A percentile compares a stretch with the other conserved stretches of the same genome.
Evolutionary conservation across 352 stramenopile species (phyloP).

Genomic region (Pythium aquatile): DNA sequence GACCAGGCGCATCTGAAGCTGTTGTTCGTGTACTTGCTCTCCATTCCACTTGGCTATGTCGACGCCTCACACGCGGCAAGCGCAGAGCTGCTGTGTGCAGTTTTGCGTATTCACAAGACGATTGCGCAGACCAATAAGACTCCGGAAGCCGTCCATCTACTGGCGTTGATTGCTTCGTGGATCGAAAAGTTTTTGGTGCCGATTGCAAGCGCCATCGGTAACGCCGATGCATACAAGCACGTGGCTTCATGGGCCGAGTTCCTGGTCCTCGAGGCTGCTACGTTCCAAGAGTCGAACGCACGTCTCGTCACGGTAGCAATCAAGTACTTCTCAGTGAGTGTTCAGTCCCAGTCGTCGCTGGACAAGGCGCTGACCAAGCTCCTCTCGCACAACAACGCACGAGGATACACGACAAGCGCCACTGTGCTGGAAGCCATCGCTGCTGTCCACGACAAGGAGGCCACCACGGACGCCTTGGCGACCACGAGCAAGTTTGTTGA

Average conservation of each 20-base stretch:
- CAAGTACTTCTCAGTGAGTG: conserved; percentile 1
- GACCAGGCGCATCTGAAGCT: conserved; percentile 1
- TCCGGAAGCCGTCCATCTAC: background rate
- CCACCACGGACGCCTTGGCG: background rate
- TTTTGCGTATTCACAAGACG: conserved; percentile 14
- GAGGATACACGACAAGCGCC: conserved; percentile 18
- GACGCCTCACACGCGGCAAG: conserved; percentile 3
- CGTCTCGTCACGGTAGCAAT: conserved; percentile 13
- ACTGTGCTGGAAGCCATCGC: conserved; percentile 20
- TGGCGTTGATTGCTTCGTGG: conserved; percentile 38
- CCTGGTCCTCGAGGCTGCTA: conserved; percentile 13
- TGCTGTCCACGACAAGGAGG: conserved; percentile 32
- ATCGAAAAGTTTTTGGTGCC: conserved; percentile 20
- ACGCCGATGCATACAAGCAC: background rate
- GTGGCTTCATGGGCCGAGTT: conserved; percentile 21
- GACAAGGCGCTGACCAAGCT: conserved; percentile 15
- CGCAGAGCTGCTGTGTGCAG: conserved; percentile 8
- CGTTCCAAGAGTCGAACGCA: conserved; percentile 6
- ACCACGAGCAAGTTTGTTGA: conserved; percentile 32
- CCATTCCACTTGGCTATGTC: conserved; percentile 20
- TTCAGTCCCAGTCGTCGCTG: background rate
- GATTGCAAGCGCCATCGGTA: conserved; percentile 3
- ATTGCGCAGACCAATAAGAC: conserved; percentile 6
- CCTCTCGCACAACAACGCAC: conserved; percentile 15
- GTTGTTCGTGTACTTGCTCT: conserved; percentile 24